Evolutionary conservation across 177 flowering plant species (phyloP), one percentile per base, ranked within the genome.

Genomic region (Vitis hybrid): DNA sequence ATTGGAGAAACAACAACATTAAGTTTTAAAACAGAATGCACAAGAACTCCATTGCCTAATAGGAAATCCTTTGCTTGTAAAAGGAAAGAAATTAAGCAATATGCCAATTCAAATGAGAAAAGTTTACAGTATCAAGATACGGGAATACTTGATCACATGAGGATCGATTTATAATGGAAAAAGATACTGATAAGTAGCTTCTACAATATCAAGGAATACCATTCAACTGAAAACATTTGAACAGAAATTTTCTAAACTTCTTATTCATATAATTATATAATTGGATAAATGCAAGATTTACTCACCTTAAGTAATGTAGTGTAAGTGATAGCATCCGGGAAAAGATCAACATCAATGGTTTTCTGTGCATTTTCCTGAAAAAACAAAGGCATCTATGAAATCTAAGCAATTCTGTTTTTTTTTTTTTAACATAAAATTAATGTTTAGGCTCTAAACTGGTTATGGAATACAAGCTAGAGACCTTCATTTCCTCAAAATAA

Each of bases 401-500:
- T 12, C 49, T 14, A 13, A 22, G 31, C 13, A 62, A 60, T 15
- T 64, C 18, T 59, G 73, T 56, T 51, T 56, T 51, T 53, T 52
- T 55, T 50, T 15, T 66, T 47, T 58, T 49, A 44, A 17, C 47
- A 38, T 38, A 54, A 63, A 61, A 47, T 66, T 22, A 68, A 61
- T 61, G 53, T 72, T 63, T 65, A 83, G 79, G 80, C 86, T 80
- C 80, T 72, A 84, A 81, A 84, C 86, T 80, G 79, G 89, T 85
- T 83, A 85, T 77, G 50, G 62, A 78, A 59, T 63, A 76, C 81
- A 77, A 76, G 76, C 79, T 74, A 75, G 83, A 57, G 77, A 89
- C 93, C 96, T 91, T 91, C 93, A 91, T 89, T 84, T 89, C 82
- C 71, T 82, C 77, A 56, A 83, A 80, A 62, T 86, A 77, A 15